Evolutionary conservation across 495 filamentous ascomycete species (phyloP), one percentile per base, ranked within the genome.

Genomic region (Penicillium mononematosum): DNA sequence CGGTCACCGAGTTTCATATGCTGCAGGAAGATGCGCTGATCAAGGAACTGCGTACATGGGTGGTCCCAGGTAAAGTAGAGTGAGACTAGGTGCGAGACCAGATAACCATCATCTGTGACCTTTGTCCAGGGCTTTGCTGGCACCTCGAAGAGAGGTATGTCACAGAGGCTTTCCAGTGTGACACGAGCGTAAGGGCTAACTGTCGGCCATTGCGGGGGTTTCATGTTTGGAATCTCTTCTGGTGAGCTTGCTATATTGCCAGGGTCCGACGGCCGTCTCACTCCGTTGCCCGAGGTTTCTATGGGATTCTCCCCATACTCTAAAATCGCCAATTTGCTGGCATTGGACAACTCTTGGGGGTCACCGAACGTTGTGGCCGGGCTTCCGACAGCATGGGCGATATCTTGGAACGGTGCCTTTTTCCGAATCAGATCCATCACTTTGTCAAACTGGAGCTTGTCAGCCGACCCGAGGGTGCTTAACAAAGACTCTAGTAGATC

Each of bases 11-110:
- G 27, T 10, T 19, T 58, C 69, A 75, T 75, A 39, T 74, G 63
- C 8, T 59, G 57, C 45, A 77, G 52, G 38, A 77, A 75, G 43
- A 65, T 51, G 0, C 54, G 45, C 54, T 71, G 72, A 41, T 77
- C 74, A 52, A 77, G 47, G 14, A 74, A 57, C 31, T 75, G 73
- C 32, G 63, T 62, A 34, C 69, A 65, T 27, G 74, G 73, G 50
- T 77, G 73, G 45, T 75, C 70, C 74, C 74, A 77, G 25, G 72
- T 72, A 58, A 82, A 77, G 48, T 76, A 82, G 5, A 75, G 53
- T 3, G 76, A 78, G 0, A 82, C 60, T 9, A 81, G 64, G 56
- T 75, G 71, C 17, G 78, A 80, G 6, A 81, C 77, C 41, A 82
- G 60, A 4, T 70, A 69, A 52, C 75, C 68, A 50, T 76, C 72